Conservation (phyloP, 805 yeast genomes). For the Cyberlindnera bimundalis region DNA sequence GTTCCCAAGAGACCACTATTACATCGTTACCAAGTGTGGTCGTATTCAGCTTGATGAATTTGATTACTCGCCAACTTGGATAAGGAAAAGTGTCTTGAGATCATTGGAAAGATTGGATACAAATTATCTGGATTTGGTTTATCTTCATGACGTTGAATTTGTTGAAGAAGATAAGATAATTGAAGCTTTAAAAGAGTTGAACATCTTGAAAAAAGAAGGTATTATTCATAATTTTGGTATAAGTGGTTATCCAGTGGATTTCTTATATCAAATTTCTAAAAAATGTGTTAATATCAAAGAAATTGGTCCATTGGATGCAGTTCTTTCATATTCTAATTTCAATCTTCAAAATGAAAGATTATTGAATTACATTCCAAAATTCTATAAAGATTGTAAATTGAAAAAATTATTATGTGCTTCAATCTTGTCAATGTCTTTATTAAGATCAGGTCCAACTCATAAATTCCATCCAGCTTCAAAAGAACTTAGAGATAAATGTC, state of each 20-base stretch:
- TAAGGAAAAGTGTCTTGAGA: constrained; percentile 60
- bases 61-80: constrained; percentile 63
- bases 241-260: constrained; percentile 83
- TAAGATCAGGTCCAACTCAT: constrained; percentile 64
- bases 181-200: constrained; percentile 62
- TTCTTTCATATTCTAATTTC: constrained; percentile 76
- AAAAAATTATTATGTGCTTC: constrained; percentile 72
- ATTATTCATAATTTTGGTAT: constrained; percentile 56
- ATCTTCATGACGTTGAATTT: constrained; percentile 88
- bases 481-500: constrained; percentile 46
- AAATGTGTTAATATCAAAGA: constrained; percentile 32
- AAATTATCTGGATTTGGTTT: constrained; percentile 71
- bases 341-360: constrained; percentile 72
- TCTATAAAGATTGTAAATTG: constrained; percentile 51
- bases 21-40: constrained; percentile 84
- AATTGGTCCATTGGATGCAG: constrained; percentile 67
- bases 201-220: constrained; percentile 60
- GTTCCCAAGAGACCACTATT: constrained; percentile 57
- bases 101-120: constrained; percentile 68
- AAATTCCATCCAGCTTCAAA: constrained; percentile 77
- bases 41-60: constrained; percentile 65
- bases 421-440: constrained; percentile 81
- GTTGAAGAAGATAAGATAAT: constrained; percentile 50
- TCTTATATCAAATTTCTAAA: constrained; percentile 51
- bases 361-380: constrained; percentile 43